Percentiles rank a stretch among this genome's conserved stretches.
These are phyloP conservation scores for Leishmania turanica DNA, from an alignment of 208 protist genomes.

Conservation along the genomic window DNA sequence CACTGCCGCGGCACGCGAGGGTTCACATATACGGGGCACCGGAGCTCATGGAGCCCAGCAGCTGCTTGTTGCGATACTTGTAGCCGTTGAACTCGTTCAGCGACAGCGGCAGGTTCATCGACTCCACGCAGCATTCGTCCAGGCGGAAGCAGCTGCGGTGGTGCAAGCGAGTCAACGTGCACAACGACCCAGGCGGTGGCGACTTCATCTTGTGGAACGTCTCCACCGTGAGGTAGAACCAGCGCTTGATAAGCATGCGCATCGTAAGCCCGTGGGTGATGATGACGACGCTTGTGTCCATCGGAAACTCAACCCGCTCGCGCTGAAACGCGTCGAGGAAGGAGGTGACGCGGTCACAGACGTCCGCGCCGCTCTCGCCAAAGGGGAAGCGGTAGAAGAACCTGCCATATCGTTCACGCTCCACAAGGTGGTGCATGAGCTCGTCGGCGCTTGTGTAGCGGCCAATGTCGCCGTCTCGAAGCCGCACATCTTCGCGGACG, in stretches of 20 bases:
- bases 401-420: conserved; percentile 84
- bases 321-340: conserved; percentile 91
- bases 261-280: conserved; percentile 90
- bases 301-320: conserved; percentile 79
- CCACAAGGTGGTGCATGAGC: conserved; percentile 59
- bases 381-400: conserved; percentile 94
- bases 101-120: conserved; percentile 74
- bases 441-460: conserved; percentile 81
- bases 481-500: conserved; percentile 88
- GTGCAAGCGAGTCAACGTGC: conserved; percentile 75
- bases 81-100: conserved; percentile 90
- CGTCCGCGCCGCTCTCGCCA: conserved; percentile 93
- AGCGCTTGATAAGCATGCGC: conserved; percentile 91
- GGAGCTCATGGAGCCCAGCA: conserved; percentile 89
- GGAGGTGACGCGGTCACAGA: conserved; percentile 91
- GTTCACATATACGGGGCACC: conserved; percentile 86
- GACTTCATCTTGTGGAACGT: conserved; percentile 88
- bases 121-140: conserved; percentile 65
- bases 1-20: not conserved
- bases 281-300: conserved; percentile 90
- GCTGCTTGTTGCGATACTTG: conserved; percentile 88
- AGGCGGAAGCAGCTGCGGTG: conserved; percentile 81
- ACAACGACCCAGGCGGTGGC: conserved; percentile 68
- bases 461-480: conserved; percentile 94
- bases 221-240: conserved; percentile 92